Evolutionary conservation across 2,329 filamentous ascomycete genomes (phyloP).

Genomic region (Colletotrichum theobromicola): DNA sequence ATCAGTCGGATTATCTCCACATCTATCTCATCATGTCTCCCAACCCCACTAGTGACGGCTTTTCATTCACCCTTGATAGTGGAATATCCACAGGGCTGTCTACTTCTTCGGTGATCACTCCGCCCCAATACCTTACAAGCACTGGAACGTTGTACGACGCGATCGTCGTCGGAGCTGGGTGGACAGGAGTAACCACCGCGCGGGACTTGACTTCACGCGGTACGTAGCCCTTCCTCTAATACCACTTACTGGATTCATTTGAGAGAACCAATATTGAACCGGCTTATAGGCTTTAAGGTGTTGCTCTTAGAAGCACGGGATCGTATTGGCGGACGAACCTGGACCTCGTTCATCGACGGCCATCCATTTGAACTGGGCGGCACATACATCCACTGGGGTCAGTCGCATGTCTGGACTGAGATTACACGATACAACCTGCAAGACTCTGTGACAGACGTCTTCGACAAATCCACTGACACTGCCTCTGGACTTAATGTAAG

Average conservation of each 20-base stretch:
- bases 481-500: neutral
- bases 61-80: conserved; percentile 31
- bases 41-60: conserved; percentile 28
- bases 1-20: neutral
- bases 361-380: conserved; percentile 55
- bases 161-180: conserved; percentile 35
- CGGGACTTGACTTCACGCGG: conserved; percentile 32
- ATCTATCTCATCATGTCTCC: conserved; percentile 27
- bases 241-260: neutral
- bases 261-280: neutral
- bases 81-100: conserved; percentile 34
- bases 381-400: conserved; percentile 52
- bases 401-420: conserved; percentile 48
- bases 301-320: conserved; percentile 53
- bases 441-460: conserved; percentile 40
- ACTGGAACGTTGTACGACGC: conserved; percentile 27
- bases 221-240: conserved; percentile 9
- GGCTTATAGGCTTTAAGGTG: conserved; percentile 37
- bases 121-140: conserved; percentile 24
- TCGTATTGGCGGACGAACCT: conserved; percentile 52
- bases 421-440: conserved; percentile 50
- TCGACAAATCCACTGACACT: conserved; percentile 40
- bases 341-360: conserved; percentile 46
- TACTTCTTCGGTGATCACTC: conserved; percentile 33
- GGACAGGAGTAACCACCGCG: conserved; percentile 32